Percentiles rank a stretch among this genome's conserved stretches.
Evolutionary conservation across 2,329 filamentous ascomycete genomes (phyloP).

Genomic region (Talaromyces sp.): DNA sequence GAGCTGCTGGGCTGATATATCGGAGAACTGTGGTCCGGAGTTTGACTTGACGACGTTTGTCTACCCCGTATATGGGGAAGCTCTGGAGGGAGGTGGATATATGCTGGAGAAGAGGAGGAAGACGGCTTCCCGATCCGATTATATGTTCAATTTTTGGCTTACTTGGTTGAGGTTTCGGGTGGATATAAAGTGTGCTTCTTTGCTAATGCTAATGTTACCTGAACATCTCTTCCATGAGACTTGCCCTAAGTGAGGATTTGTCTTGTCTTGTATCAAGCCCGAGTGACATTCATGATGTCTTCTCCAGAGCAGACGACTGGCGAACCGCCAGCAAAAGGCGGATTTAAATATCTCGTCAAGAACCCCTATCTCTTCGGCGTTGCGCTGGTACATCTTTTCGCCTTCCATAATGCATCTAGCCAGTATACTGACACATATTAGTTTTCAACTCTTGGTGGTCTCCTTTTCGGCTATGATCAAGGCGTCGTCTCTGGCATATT

Average conservation of each 20-base stretch:
- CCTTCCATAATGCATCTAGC: neutral
- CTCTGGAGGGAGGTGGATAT: neutral
- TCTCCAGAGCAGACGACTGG: constrained; percentile 15
- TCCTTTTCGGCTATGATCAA: constrained; percentile 52
- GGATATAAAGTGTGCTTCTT: neutral
- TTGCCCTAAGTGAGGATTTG: neutral
- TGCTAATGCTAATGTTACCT: neutral
- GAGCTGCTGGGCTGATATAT: neutral
- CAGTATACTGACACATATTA: constrained; percentile 13
- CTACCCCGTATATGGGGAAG: neutral
- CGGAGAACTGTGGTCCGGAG: neutral
- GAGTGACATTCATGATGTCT: constrained; percentile 20
- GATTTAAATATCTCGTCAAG: constrained; percentile 30
- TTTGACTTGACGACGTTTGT: neutral
- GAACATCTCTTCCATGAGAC: neutral
- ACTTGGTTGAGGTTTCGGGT: neutral
- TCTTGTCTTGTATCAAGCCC: neutral
- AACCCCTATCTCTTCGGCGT: constrained; percentile 48
- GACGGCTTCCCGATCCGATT: neutral
- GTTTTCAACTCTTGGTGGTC: constrained; percentile 43
- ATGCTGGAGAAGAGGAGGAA: neutral
- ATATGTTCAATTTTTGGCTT: neutral
- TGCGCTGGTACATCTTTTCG: constrained; percentile 36
- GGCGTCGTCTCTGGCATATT: constrained; percentile 50
- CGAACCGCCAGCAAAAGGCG: constrained; percentile 21